Conservation (phyloP, 768 basidiomycete genomes). For the Boletus sp. region DNA sequence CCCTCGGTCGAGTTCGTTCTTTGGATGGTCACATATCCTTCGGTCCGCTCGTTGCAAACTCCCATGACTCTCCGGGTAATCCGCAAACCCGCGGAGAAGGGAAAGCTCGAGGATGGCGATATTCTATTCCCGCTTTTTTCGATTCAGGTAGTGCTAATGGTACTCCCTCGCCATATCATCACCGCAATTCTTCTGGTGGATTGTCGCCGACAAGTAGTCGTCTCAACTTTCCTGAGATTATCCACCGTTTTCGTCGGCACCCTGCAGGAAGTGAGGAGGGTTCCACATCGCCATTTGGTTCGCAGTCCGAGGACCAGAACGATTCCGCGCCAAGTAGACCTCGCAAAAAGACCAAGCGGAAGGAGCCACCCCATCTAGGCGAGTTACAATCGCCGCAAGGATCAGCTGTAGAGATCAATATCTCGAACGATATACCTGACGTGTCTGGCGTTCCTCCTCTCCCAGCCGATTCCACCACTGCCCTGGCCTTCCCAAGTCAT, state of each 20-base stretch:
- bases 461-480: slow-evolving; percentile 1
- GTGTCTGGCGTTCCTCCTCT: slow-evolving; percentile 2
- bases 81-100: slow-evolving; percentile 44
- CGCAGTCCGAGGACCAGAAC: slow-evolving; percentile 42
- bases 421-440: slow-evolving; percentile 4
- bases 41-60: slow-evolving; percentile 50
- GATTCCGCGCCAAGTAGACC: slow-evolving; percentile 22
- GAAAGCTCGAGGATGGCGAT: slow-evolving; percentile 25
- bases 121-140: slow-evolving; percentile 24
- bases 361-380: slow-evolving; percentile 24
- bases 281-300: slow-evolving; percentile 44
- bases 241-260: slow-evolving; percentile 34
- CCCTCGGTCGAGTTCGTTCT: slow-evolving; percentile 37
- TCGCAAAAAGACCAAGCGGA: slow-evolving; percentile 8
- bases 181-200: slow-evolving; percentile 27
- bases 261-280: slow-evolving; percentile 46
- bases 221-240: slow-evolving; percentile 37
- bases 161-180: slow-evolving; percentile 33
- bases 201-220: slow-evolving; percentile 45
- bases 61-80: slow-evolving; percentile 45
- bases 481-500: background rate
- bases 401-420: slow-evolving; percentile 10
- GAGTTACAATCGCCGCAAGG: slow-evolving; percentile 21
- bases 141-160: slow-evolving; percentile 36
- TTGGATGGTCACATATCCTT: slow-evolving; percentile 54